Evolutionary conservation across 2,329 filamentous ascomycete genomes (phyloP), one percentile per base, ranked within the genome.

Genomic region (Phyllosticta paracitricarpa): DNA sequence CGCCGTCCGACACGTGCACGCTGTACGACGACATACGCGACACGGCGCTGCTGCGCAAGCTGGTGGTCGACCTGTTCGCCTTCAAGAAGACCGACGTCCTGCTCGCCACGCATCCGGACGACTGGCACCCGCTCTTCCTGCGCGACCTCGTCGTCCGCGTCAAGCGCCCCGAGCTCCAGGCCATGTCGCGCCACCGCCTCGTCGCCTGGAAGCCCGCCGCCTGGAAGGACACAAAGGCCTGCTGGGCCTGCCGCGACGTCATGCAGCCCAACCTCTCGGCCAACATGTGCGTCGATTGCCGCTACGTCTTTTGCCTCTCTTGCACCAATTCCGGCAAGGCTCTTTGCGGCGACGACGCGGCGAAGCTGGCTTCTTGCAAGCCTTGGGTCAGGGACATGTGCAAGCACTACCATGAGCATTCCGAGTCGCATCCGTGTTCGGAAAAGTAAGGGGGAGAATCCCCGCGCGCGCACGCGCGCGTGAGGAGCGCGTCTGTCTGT

Each of bases 41-140:
- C 48, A 69, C 65, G 2, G 68, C 75, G 8, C 73, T 73, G 5
- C 61, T 81, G 22, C 66, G 76, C 12, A 66, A 68, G 6, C 69
- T 81, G 1, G 70, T 81, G 14, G 69, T 80, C 33, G 78, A 81
- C 63, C 71, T 81, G 8, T 81, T 81, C 67, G 76, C 77, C 1
- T 81, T 79, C 72, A 81, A 81, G 68, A 80, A 80, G 64, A 81
- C 78, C 40, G 78, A 80, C 64, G 73, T 76, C 22, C 64, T 81
- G 17, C 70, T 81, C 17, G 74, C 75, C 52, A 73, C 69, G 22
- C 78, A 81, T 64, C 70, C 69, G 59, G 78, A 80, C 63, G 69
- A 73, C 25, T 81, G 78, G 78, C 78, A 80, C 61, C 77, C 77
- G 4, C 68, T 64, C 0, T 80, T 81, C 65, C 68, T 80, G 12